Base-by-base conservation (phyloP, 2,329 filamentous ascomycete species). In the Paecilomyces sp. region DNA sequence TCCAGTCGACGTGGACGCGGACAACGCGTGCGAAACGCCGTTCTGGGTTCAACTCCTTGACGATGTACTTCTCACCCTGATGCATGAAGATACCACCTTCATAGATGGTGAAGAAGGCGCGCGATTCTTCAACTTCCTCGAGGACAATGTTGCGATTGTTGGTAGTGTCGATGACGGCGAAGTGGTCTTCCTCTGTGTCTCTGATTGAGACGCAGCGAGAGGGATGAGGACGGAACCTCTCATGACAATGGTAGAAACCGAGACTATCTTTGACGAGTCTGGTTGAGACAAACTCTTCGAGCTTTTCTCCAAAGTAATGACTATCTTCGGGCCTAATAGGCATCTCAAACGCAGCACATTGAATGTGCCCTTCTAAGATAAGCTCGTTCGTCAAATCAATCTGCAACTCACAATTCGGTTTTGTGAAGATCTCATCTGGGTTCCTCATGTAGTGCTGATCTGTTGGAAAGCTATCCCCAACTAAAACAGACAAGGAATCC, bases 361-460 rank as follows among this genome's bases (percentile, higher is more conserved):
- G 94, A 6, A 99, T 81, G 69, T 99, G 94, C 0, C 92, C 93
- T 78, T 97, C 94, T 0, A 94, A 81, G 5, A 97, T 88, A 3
- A 97, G 84, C 79, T 96, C 86, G 65, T 97, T 97, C 54, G 88
- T 83, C n/a, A 99, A 79, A 70, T 99, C 94, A 3, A 97, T 89
- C 69, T 94, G 92, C 2, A 97, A 79, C 71, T 91, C 89, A 65
- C 88, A 90, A 64, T 97, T 96, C 0, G 92, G 92, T 67, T 91
- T 91, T 0, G 90, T 94, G 74, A 97, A 82, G 25, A 99, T 88
- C 73, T 96, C 91, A 62, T 94, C 88, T 0, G 94, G 94, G 64
- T 97, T 96, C 62, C 90, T 86, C 94, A 99, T 99, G 74, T 95
- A 99, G 71, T 95, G 87, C 71, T 99, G 94, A 71, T 99, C 94